Evolutionary conservation across 2,329 filamentous ascomycete genomes (phyloP), one percentile per base, ranked within the genome.

Genomic region (Venturia effusa): DNA sequence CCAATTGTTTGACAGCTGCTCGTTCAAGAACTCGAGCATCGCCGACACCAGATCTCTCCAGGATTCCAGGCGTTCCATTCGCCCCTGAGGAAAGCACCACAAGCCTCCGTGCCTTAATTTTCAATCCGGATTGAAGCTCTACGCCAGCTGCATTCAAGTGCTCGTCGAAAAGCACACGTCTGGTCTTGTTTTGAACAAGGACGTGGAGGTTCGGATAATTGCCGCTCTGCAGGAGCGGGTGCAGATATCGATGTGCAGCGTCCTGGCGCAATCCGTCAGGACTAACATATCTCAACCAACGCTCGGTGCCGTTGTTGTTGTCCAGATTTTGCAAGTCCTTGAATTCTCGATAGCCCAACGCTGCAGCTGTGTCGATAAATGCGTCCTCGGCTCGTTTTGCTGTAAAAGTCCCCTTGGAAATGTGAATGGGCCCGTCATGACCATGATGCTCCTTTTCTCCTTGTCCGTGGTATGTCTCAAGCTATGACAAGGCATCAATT

Each of bases 21-120:
- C 72, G 73, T 51, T 77, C 69, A 1, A 87, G 76, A 6, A 84
- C 68, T 1, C 79, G 74, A 0, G 77, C 73, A 55, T 77, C 75
- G n/a, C 84, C 84, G 1, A 88, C 69, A 8, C 86, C 86, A 0
- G 85, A 88, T 24, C 85, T 75, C 70, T 88, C 84, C 0, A 88
- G 78, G 1, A 88, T 77, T 0, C 74, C 71, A 0, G 84, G 83
- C 0, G 83, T 82, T 1, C 81, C 80, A 6, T 79, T 75, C 0
- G 82, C 78, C 13, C 84, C 84, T 4, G 77, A 75, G 1, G 78
- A 75, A 4, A 79, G 73, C 3, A 82, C 74, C 54, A 87, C 83
- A 24, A 85, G 73, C 71, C 82, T 85, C 7, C 77, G 76, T 3
- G 84, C 84, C 55, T 73, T 77, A 22, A 86, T 73, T 0, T 68